Conservation (phyloP, 225 moss, liverwort and hornwort genomes). For the Antitrichia curtipendula region DNA sequence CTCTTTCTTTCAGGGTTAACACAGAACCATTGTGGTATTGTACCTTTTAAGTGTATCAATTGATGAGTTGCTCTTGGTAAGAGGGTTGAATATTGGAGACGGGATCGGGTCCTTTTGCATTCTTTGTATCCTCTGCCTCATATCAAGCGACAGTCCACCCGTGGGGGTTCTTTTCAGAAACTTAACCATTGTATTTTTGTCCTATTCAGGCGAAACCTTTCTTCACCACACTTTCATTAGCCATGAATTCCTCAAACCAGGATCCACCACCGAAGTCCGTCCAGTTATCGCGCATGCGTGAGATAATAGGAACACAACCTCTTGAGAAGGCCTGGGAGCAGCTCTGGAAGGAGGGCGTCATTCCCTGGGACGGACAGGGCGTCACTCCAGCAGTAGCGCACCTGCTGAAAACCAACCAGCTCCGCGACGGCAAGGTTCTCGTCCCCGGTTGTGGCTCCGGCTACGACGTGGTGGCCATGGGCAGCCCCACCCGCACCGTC, state of each 20-base stretch:
- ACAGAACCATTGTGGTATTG: neutral
- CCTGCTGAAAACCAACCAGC: neutral
- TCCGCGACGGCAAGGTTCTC: neutral
- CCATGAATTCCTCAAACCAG: constrained; percentile 5
- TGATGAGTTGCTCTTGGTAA: neutral
- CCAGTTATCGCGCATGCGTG: neutral
- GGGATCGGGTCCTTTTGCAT: neutral
- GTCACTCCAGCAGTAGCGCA: neutral
- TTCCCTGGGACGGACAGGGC: constrained; percentile 1
- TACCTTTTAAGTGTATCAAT: neutral
- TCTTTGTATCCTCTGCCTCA: neutral
- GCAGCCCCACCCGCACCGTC: neutral
- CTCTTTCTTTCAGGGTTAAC: neutral
- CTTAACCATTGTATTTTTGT: neutral
- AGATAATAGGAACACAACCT: neutral
- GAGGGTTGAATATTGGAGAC: neutral
- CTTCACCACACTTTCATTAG: neutral
- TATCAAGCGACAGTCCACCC: neutral
- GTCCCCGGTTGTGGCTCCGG: constrained; percentile 9
- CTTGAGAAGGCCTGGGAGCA: neutral
- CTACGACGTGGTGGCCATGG: constrained; percentile 9
- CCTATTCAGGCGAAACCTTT: neutral
- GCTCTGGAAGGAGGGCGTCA: constrained; percentile 1
- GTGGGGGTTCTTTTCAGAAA: neutral
- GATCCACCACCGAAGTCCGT: neutral